Conservation (phyloP, 352 stramenopile species). For the Phytophthora colocasiae region DNA sequence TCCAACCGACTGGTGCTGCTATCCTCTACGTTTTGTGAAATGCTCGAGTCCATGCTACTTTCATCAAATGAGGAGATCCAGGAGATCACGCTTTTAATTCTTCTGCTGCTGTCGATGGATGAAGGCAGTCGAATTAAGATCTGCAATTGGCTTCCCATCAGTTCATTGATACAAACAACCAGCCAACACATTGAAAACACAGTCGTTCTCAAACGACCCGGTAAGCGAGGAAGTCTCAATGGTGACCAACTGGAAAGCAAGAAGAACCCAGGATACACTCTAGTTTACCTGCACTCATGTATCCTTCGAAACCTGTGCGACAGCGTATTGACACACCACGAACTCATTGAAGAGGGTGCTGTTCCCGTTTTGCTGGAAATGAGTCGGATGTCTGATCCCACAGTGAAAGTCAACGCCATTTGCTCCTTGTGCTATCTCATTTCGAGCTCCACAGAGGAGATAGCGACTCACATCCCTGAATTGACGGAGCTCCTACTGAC, state of each 20-base stretch:
- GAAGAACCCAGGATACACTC: conserved; percentile 10
- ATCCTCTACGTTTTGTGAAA: conserved; percentile 54
- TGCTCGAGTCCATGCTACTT: conserved; percentile 55
- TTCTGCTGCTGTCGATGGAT: conserved; percentile 67
- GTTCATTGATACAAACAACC: conserved; percentile 46
- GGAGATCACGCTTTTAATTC: conserved; percentile 58
- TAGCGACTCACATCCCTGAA: conserved; percentile 55
- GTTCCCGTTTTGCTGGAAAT: conserved; percentile 71
- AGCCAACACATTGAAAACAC: conserved; percentile 36
- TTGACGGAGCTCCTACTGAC: conserved; percentile 64
- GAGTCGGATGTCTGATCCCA: conserved; percentile 52
- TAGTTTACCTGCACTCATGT: conserved; percentile 71
- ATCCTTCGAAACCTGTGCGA: conserved; percentile 78
- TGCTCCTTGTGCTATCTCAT: conserved; percentile 73
- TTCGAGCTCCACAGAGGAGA: conserved; percentile 63
- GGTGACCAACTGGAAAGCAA: conserved; percentile 3
- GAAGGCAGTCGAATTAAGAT: conserved; percentile 74
- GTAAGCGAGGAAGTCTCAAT: background rate
- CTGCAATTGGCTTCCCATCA: conserved; percentile 69
- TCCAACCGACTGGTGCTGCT: conserved; percentile 58
- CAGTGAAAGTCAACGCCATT: conserved; percentile 74
- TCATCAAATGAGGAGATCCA: conserved; percentile 53
- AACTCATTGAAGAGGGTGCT: conserved; percentile 64
- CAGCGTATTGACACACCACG: conserved; percentile 76
- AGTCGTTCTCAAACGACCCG: conserved; percentile 1